Evolutionary conservation across 2,329 filamentous ascomycete species (phyloP).

Genomic region (Fusarium paranaense): DNA sequence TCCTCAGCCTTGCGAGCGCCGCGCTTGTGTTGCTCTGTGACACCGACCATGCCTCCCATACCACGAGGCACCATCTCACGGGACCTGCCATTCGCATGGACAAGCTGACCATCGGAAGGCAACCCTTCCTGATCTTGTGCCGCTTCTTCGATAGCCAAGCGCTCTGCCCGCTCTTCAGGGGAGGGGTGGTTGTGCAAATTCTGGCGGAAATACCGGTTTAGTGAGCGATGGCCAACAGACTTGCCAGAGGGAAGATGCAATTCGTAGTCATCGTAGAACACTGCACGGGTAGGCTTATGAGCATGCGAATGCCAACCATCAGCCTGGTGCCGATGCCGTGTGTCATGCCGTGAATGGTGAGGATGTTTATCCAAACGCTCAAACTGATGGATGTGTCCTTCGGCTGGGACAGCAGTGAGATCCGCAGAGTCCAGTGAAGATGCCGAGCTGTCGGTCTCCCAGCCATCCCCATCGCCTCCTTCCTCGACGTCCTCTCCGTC

Average conservation of each 20-base stretch:
- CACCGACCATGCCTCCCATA: constrained; percentile 82
- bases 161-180: constrained; percentile 78
- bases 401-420: constrained; percentile 81
- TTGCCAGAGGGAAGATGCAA: constrained; percentile 91
- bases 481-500: constrained; percentile 65
- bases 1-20: constrained; percentile 75
- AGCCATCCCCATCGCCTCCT: constrained; percentile 77
- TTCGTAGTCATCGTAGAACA: constrained; percentile 93
- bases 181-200: constrained; percentile 89
- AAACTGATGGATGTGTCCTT: constrained; percentile 77
- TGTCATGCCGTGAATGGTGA: constrained; percentile 79
- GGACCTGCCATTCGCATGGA: constrained; percentile 55
- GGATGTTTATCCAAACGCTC: constrained; percentile 78
- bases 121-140: constrained; percentile 45
- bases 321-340: constrained; percentile 77
- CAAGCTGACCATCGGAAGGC: constrained; percentile 49
- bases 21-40: constrained; percentile 79
- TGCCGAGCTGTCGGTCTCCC: constrained; percentile 95
- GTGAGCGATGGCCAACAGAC: constrained; percentile 88
- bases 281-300: constrained; percentile 78
- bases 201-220: constrained; percentile 91
- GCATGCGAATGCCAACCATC: constrained; percentile 87
- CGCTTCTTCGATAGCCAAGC: constrained; percentile 68
- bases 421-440: constrained; percentile 91
- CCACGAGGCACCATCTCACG: constrained; percentile 73